Percentiles rank a stretch among this genome's conserved stretches.
Conservation (phyloP, 2,329 filamentous ascomycete genomes). For the Fusarium papillatum region DNA sequence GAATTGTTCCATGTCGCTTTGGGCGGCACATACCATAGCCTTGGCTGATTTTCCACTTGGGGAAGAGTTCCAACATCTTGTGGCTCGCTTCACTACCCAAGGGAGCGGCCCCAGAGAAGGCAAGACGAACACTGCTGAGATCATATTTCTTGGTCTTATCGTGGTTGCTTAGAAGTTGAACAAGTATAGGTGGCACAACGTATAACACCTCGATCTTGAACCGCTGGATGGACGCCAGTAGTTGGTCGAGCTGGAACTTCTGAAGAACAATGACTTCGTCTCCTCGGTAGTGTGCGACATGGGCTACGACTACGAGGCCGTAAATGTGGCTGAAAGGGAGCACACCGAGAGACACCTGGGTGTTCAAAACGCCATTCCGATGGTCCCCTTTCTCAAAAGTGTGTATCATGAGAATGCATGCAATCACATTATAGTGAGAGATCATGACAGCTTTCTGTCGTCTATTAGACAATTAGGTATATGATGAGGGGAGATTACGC, state of each 20-base stretch:
- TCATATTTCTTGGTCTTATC: constrained; percentile 29
- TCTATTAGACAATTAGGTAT: neutral
- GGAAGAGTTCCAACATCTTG: constrained; percentile 73
- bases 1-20: neutral
- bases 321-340: constrained; percentile 89
- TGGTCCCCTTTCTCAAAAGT: constrained; percentile 54
- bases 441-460: constrained; percentile 86
- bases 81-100: constrained; percentile 77
- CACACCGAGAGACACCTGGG: constrained; percentile 71
- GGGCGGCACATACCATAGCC: constrained; percentile 72
- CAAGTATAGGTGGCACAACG: constrained; percentile 33
- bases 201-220: constrained; percentile 35
- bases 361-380: constrained; percentile 53
- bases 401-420: constrained; percentile 76
- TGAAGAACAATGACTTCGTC: constrained; percentile 80
- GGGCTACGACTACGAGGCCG: constrained; percentile 78
- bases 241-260: constrained; percentile 79
- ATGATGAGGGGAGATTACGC: constrained; percentile 5
- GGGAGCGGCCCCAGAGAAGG: constrained; percentile 69
- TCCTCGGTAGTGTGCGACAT: constrained; percentile 76
- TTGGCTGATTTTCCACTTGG: constrained; percentile 76
- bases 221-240: constrained; percentile 55
- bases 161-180: constrained; percentile 18
- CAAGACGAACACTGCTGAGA: constrained; percentile 24
- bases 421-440: constrained; percentile 83